These are phyloP conservation scores for Trypanosoma theileri DNA, from an alignment of 208 protist genomes.

Conservation along the genomic window DNA sequence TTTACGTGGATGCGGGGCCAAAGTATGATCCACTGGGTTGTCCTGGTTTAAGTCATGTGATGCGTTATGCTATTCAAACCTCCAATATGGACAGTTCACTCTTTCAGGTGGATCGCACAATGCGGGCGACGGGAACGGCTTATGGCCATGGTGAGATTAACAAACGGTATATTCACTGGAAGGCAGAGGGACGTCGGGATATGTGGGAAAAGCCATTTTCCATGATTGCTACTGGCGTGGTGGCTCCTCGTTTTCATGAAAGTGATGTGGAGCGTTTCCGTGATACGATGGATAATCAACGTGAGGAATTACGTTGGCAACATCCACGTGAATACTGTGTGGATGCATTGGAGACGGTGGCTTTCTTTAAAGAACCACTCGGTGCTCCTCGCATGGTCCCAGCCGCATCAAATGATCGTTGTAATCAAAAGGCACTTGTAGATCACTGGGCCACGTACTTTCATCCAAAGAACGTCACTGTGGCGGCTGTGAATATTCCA, in stretches of 20 bases:
- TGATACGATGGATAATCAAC: conserved; percentile 87
- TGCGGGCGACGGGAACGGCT: conserved; percentile 66
- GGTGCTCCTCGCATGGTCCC: conserved; percentile 74
- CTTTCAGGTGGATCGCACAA: conserved; percentile 84
- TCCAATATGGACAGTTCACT: conserved; percentile 87
- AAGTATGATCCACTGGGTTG: conserved; percentile 79
- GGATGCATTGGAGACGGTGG: conserved; percentile 79
- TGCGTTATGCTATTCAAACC: conserved; percentile 83
- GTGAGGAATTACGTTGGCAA: conserved; percentile 80
- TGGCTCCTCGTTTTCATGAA: conserved; percentile 80
- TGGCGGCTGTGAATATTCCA: conserved; percentile 81
- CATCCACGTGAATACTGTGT: conserved; percentile 70
- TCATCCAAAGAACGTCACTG: conserved; percentile 59
- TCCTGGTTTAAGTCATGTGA: conserved; percentile 82
- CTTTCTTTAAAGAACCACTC: conserved; percentile 90
- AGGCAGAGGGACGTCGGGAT: conserved; percentile 71
- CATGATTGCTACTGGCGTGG: conserved; percentile 73
- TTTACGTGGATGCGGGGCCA: conserved; percentile 77
- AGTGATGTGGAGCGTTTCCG: conserved; percentile 84
- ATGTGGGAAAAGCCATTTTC: conserved; percentile 80
- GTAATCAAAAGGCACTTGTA: conserved; percentile 67
- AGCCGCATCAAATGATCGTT: conserved; percentile 68
- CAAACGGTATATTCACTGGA: conserved; percentile 79
- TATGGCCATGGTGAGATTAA: conserved; percentile 79
- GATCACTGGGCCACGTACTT: conserved; percentile 75